These are phyloP conservation scores for Aspergillus indologenus DNA, from an alignment of 495 filamentous ascomycete genomes.

Conservation along the genomic window DNA sequence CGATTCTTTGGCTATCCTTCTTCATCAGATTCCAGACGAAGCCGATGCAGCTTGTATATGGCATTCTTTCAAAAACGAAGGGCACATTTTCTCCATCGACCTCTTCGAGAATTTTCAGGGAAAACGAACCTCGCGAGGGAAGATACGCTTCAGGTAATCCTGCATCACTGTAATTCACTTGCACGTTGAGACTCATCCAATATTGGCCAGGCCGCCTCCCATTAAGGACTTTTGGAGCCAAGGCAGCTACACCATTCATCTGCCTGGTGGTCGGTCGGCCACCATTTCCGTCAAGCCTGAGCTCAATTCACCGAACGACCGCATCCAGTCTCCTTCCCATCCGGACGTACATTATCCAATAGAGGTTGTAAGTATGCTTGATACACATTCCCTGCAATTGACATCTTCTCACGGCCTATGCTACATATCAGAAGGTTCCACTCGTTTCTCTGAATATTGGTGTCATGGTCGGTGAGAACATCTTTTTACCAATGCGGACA, in stretches of 20 bases:
- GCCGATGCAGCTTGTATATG: constrained; percentile 36
- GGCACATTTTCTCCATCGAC: constrained; percentile 42
- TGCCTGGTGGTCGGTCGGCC: constrained; percentile 17
- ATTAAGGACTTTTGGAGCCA: constrained; percentile 36
- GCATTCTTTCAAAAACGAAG: constrained; percentile 38
- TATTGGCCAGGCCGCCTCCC: constrained; percentile 39
- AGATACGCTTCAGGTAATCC: constrained; percentile 45
- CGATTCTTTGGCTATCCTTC: constrained; percentile 36
- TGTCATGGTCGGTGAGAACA: constrained; percentile 25
- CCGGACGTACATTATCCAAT: constrained; percentile 26
- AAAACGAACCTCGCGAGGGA: constrained; percentile 24
- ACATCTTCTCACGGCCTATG: background rate
- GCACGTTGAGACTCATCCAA: constrained; percentile 10
- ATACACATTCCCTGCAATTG: background rate
- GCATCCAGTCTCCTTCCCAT: constrained; percentile 30
- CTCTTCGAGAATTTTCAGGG: constrained; percentile 39
- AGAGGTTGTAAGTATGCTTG: constrained; percentile 27
- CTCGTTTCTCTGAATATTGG: constrained; percentile 33
- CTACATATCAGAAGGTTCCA: constrained; percentile 25
- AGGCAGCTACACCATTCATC: constrained; percentile 24
- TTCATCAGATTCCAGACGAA: constrained; percentile 33
- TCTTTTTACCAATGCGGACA: constrained; percentile 30
- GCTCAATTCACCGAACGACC: constrained; percentile 10
- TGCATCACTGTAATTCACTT: background rate
- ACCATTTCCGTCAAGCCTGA: constrained; percentile 22